phyloP scores from a whole-genome alignment of 441 rosid genomes.

The Iberis amara region DNA sequence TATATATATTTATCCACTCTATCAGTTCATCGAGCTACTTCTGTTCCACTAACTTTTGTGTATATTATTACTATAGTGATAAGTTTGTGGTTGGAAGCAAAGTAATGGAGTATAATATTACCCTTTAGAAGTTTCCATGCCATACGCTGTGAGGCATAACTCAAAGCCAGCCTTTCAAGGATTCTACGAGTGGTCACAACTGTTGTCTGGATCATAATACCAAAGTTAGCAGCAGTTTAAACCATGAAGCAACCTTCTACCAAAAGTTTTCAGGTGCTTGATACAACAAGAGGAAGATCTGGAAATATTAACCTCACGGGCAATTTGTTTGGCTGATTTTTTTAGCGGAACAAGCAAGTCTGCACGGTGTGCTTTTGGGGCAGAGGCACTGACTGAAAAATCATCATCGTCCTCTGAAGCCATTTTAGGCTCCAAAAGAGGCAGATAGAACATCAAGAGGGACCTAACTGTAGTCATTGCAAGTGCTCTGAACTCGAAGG shows the following conservation, averaged over 20 bases:
- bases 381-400: slow-evolving; percentile 49
- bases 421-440: slow-evolving; percentile 71
- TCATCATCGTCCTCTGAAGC: slow-evolving; percentile 60
- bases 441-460: slow-evolving; percentile 72
- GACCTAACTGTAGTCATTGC: slow-evolving; percentile 82
- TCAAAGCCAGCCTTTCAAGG: slow-evolving; percentile 80
- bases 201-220: slow-evolving; percentile 50
- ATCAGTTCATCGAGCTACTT: slow-evolving; percentile 11
- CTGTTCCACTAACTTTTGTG: background rate
- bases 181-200: slow-evolving; percentile 82
- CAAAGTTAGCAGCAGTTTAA: background rate
- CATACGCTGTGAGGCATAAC: slow-evolving; percentile 72
- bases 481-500: slow-evolving; percentile 68
- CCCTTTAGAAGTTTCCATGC: slow-evolving; percentile 99
- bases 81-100: slow-evolving; percentile 12
- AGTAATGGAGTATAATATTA: slow-evolving; percentile 26
- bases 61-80: background rate
- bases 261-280: background rate
- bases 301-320: slow-evolving; percentile 60
- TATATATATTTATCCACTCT: background rate
- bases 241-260: background rate
- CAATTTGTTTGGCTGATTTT: slow-evolving; percentile 77
- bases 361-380: slow-evolving; percentile 30
- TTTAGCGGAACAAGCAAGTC: slow-evolving; percentile 81
- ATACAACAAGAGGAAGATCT: slow-evolving; percentile 8